Evolutionary conservation across 768 basidiomycete species (phyloP).

Genomic region (Agaricus subrufescens): DNA sequence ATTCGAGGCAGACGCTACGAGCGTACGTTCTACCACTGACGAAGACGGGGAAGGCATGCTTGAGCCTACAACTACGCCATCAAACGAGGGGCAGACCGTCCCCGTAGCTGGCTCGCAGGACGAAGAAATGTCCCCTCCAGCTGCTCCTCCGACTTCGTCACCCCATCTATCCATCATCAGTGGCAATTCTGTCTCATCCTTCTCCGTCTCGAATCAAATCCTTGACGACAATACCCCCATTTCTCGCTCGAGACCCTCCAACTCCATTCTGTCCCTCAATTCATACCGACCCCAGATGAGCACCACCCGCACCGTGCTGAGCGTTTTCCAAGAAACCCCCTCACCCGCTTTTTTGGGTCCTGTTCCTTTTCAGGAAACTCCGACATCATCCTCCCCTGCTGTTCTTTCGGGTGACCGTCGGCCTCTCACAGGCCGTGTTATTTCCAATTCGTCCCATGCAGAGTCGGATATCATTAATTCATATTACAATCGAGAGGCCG

Average conservation of each 20-base stretch:
- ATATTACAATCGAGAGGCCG: neutral
- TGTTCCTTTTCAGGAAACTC: constrained; percentile 1
- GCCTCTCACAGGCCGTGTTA: neutral
- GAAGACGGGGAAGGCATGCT: constrained; percentile 5
- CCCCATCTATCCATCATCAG: neutral
- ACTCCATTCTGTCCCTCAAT: constrained; percentile 1
- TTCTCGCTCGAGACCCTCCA: neutral
- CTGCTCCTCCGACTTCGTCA: neutral
- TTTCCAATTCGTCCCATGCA: constrained; percentile 3
- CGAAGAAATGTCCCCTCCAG: neutral
- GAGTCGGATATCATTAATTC: constrained; percentile 7
- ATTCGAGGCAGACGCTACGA: constrained; percentile 20
- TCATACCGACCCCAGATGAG: constrained; percentile 5
- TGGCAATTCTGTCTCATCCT: neutral
- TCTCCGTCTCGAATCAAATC: neutral
- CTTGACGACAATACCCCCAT: constrained; percentile 4
- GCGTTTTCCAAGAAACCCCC: constrained; percentile 8
- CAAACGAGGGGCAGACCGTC: neutral
- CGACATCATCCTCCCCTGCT: neutral
- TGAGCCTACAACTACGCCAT: neutral
- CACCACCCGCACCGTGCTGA: neutral
- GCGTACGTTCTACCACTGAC: neutral
- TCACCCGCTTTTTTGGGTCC: neutral
- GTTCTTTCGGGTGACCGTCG: neutral
- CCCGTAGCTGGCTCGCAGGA: constrained; percentile 1